phyloP scores from a whole-genome alignment of 805 yeast genomes.

The Saccharomycopsis sp. region DNA sequence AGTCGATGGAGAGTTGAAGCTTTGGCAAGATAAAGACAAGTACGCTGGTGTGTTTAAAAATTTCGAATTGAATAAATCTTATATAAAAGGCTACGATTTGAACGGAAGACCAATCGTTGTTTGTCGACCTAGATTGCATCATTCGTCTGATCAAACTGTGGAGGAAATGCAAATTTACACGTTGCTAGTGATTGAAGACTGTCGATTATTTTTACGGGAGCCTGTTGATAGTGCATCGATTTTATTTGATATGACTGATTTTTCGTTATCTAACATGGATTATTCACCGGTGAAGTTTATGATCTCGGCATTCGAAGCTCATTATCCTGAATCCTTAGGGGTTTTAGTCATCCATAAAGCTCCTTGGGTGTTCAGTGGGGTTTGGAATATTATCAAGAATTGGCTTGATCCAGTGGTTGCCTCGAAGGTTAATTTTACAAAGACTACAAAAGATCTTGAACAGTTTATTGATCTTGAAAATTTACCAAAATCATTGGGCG shows the following conservation, averaged over 20 bases:
- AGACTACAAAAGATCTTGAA: slow-evolving; percentile 56
- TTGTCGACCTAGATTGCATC: slow-evolving; percentile 74
- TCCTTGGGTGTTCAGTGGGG: slow-evolving; percentile 93
- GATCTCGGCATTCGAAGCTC: slow-evolving; percentile 86
- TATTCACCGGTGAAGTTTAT: slow-evolving; percentile 85
- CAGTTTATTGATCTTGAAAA: slow-evolving; percentile 51
- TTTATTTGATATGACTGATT: slow-evolving; percentile 79
- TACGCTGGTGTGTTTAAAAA: slow-evolving; percentile 43
- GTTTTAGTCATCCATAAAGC: slow-evolving; percentile 83
- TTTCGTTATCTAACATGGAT: slow-evolving; percentile 89
- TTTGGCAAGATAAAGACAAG: slow-evolving; percentile 27
- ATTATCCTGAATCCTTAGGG: slow-evolving; percentile 92
- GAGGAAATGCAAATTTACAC: slow-evolving; percentile 74
- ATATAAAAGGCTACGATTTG: slow-evolving; percentile 67
- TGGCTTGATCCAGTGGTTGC: slow-evolving; percentile 98
- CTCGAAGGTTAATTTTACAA: slow-evolving; percentile 79
- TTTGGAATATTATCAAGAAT: slow-evolving; percentile 86
- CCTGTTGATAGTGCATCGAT: slow-evolving; percentile 77
- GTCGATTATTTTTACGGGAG: slow-evolving; percentile 67
- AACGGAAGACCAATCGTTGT: slow-evolving; percentile 72
- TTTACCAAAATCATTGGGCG: slow-evolving; percentile 72
- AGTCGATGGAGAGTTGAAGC: slow-evolving; percentile 59
- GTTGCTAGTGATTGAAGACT: slow-evolving; percentile 67
- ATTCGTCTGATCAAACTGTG: slow-evolving; percentile 56
- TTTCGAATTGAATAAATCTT: slow-evolving; percentile 61